Percentiles rank a stretch among this genome's conserved stretches.
Evolutionary conservation across 257 asterid genomes (phyloP).

Genomic region (Fraxinus cuspidata): DNA sequence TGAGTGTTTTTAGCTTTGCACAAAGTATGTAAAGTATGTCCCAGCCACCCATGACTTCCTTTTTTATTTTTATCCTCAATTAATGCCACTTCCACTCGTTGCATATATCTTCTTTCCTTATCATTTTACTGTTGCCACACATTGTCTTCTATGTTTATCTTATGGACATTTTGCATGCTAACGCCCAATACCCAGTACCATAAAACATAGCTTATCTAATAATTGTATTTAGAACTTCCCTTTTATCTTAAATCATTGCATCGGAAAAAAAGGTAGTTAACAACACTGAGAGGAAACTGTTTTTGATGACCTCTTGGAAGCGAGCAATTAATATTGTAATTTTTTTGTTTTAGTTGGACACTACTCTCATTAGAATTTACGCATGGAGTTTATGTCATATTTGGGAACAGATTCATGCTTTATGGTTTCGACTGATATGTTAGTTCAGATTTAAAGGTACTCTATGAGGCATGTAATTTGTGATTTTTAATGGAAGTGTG

Average conservation of each 20-base stretch:
- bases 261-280: neutral
- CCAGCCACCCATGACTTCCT: neutral
- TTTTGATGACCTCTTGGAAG: conserved; percentile 2
- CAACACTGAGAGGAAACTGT: neutral
- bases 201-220: neutral
- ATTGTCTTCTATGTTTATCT: neutral
- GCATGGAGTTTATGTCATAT: neutral
- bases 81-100: neutral
- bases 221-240: neutral
- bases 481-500: neutral
- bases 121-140: neutral
- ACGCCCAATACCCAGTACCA: neutral
- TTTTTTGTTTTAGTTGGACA: conserved; percentile 13
- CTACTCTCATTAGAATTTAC: conserved; percentile 13
- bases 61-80: neutral
- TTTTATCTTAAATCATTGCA: neutral
- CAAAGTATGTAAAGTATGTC: neutral
- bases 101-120: neutral
- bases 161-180: neutral
- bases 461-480: conserved; percentile 5
- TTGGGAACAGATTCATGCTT: conserved; percentile 16
- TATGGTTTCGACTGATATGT: conserved; percentile 7
- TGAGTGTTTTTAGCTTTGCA: neutral
- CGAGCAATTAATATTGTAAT: neutral
- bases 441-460: conserved; percentile 9